Percentiles rank a stretch among this genome's conserved stretches.
Conservation (phyloP, 805 yeast species). For the Candida xiaguanensis region DNA sequence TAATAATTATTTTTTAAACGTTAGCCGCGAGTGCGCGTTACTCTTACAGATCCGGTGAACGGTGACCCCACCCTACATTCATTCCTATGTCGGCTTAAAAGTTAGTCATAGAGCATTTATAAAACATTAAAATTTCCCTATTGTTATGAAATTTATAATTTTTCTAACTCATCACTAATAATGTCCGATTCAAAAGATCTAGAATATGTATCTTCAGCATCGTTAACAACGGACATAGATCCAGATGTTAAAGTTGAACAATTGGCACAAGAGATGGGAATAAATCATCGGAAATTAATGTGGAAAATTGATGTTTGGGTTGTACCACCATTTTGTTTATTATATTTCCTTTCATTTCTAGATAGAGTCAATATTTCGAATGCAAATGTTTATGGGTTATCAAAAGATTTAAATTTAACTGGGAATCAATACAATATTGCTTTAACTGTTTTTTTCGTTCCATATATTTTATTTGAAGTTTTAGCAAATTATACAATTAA, state of each 20-base stretch:
- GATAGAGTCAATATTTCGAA: slow-evolving; percentile 82
- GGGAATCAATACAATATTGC: slow-evolving; percentile 63
- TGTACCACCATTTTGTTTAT: slow-evolving; percentile 70
- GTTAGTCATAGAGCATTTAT: slow-evolving; percentile 1
- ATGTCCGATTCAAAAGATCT: slow-evolving; percentile 6
- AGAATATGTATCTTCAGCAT: slow-evolving; percentile 1
- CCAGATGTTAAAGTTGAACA: slow-evolving; percentile 14
- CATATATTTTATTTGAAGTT: slow-evolving; percentile 62
- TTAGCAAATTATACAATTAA: slow-evolving; percentile 62
- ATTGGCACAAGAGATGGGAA: slow-evolving; percentile 31
- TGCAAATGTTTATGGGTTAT: slow-evolving; percentile 72
- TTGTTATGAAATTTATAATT: neutral
- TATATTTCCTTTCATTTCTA: slow-evolving; percentile 72
- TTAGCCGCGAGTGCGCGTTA: neutral
- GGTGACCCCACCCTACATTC: neutral
- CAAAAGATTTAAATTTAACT: slow-evolving; percentile 46
- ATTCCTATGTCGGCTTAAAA: slow-evolving; percentile 1
- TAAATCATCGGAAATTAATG: slow-evolving; percentile 55
- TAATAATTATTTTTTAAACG: too few relatives aligned
- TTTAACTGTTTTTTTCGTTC: slow-evolving; percentile 68
- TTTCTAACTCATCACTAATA: neutral
- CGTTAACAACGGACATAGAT: neutral
- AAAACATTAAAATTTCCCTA: neutral
- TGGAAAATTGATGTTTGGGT: slow-evolving; percentile 66
- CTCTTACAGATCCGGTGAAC: neutral